Base-by-base conservation (phyloP, 768 basidiomycete species). In the Obba rivulosa region DNA sequence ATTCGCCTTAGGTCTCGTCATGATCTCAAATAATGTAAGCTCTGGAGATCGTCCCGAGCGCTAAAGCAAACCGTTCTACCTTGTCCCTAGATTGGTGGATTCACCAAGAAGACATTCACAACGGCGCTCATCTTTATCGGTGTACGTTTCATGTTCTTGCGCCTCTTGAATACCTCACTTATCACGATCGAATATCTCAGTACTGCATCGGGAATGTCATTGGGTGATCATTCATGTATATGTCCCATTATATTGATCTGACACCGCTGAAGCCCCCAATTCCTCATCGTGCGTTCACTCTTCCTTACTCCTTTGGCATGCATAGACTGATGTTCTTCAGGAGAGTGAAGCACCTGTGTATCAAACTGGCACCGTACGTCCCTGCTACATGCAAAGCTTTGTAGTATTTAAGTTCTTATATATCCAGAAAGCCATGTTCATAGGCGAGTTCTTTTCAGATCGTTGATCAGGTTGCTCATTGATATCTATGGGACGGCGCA, bases 121-220 rank as follows among this genome's bases (percentile, higher is more conserved):
- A 60, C 60, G 0, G 62, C 61, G 7, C 45, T 63, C 14, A 64
- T 60, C 17, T 66, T 68, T 48, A 45, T 68, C 28, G 62, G 52
- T 4, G 55, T 52, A 25, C 1, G 51, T 46, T 16, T 5, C 1
- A 18, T 34, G 3, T 17, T 22, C 37, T 5, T 8, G n/a, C 28
- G 13, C 7, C 28, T 5, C 28, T 31, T 13, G 5, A 31, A 13
- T 7, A 13, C 13, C 28, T 7, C 13, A 7, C 28, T 31, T 13
- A 31, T n/a, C 3, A 3, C 31, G 2, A 3, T 7, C 14, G 16
- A 4, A 11, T 21, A 2, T 28, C 8, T 3, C 18, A 51, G 56
- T 57, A 57, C 20, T 57, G 56, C 34, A 42, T 54, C 11, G 56
- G 52, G 8, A 57, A 57, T 14, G 40, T 52, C 28, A 53, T 51